Evolutionary conservation across 305 asterid species (phyloP).

Genomic region (Fraxinus latifolia): DNA sequence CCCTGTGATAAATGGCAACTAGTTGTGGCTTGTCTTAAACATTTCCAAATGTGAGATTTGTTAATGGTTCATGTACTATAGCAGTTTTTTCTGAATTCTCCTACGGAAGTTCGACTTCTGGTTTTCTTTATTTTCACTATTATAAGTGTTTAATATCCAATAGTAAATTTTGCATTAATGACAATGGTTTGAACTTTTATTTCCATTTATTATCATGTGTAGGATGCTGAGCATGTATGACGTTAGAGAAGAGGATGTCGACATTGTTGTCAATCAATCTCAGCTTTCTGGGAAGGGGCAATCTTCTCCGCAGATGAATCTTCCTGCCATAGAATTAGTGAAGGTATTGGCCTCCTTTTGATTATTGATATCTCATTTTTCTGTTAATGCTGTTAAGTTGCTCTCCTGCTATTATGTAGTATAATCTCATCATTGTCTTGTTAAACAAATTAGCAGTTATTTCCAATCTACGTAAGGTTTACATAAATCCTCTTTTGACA

Average conservation of each 20-base stretch:
- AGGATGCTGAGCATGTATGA: constrained; percentile 93
- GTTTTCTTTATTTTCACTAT: background rate
- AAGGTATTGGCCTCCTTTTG: constrained; percentile 47
- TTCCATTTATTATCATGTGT: constrained; percentile 28
- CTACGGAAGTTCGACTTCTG: background rate
- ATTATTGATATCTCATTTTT: constrained; percentile 21
- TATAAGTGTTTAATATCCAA: background rate
- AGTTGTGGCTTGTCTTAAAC: constrained; percentile 78
- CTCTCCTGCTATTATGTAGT: background rate
- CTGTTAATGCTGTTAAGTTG: constrained; percentile 18
- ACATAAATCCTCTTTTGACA: background rate
- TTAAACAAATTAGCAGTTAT: background rate
- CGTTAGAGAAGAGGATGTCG: constrained; percentile 73
- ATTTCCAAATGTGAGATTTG: constrained; percentile 73
- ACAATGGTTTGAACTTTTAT: constrained; percentile 18
- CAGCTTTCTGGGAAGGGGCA: constrained; percentile 53
- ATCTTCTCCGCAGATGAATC: constrained; percentile 64
- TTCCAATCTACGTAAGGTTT: background rate
- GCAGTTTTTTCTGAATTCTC: constrained; percentile 4
- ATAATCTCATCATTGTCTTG: background rate
- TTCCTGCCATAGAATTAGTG: constrained; percentile 79
- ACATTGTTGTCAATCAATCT: constrained; percentile 54
- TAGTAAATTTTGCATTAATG: constrained; percentile 9
- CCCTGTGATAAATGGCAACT: constrained; percentile 94
- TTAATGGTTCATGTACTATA: constrained; percentile 21